A percentile compares a stretch with the other conserved stretches of the same genome.
Evolutionary conservation across 352 stramenopile genomes (phyloP).

Genomic region (Phytopythium sindhum): DNA sequence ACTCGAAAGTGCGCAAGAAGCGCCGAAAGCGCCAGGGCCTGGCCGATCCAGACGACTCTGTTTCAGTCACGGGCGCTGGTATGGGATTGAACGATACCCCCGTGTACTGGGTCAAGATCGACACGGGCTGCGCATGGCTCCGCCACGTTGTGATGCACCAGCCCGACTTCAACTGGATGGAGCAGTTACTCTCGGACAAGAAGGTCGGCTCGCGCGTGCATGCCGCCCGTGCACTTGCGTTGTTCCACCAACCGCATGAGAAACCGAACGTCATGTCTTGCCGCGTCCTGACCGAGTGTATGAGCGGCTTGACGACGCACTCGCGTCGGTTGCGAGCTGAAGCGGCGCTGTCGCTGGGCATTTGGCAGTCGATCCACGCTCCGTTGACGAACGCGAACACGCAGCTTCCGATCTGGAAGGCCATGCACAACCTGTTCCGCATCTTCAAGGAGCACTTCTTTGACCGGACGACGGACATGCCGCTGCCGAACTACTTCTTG

Average conservation of each 20-base stretch:
- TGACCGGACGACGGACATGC: slow-evolving; percentile 76
- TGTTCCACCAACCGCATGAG: slow-evolving; percentile 80
- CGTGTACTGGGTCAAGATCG: slow-evolving; percentile 86
- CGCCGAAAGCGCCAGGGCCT: slow-evolving; percentile 78
- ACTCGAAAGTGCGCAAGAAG: slow-evolving; percentile 88
- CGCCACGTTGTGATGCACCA: slow-evolving; percentile 85
- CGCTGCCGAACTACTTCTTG: slow-evolving; percentile 85
- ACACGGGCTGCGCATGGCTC: slow-evolving; percentile 72
- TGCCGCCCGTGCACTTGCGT: slow-evolving; percentile 61
- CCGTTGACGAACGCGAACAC: slow-evolving; percentile 80
- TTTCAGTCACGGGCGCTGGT: slow-evolving; percentile 66
- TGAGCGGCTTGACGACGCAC: slow-evolving; percentile 82
- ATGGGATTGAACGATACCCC: slow-evolving; percentile 87
- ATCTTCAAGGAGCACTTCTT: slow-evolving; percentile 90
- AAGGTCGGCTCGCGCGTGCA: slow-evolving; percentile 82
- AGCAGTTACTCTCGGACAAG: slow-evolving; percentile 80
- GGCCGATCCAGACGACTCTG: slow-evolving; percentile 72
- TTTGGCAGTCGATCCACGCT: slow-evolving; percentile 86
- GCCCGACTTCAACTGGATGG: slow-evolving; percentile 88
- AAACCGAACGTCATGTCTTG: slow-evolving; percentile 88
- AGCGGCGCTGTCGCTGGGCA: slow-evolving; percentile 65
- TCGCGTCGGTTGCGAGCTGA: slow-evolving; percentile 71
- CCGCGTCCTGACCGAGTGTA: slow-evolving; percentile 78
- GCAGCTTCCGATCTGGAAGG: slow-evolving; percentile 80
- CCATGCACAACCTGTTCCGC: slow-evolving; percentile 83